A percentile compares a stretch with the other conserved stretches of the same genome.
These are phyloP conservation scores for Vaccinium darrowii DNA, from an alignment of 148 eudicot species.

Conservation along the genomic window DNA sequence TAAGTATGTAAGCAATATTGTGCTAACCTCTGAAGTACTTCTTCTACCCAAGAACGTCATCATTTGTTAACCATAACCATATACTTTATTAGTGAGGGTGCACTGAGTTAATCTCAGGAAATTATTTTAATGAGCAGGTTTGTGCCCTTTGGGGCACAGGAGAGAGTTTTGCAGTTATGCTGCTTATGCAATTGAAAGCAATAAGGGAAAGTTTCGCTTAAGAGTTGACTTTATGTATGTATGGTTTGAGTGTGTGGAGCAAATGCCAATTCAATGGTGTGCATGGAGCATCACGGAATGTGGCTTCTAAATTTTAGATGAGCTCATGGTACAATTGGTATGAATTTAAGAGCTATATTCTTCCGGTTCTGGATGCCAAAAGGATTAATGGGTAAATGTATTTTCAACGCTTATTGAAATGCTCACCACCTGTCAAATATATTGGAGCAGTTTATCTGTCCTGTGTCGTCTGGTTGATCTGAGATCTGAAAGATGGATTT, in stretches of 20 bases:
- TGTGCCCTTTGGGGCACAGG: background rate
- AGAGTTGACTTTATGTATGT: background rate
- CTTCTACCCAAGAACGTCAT: background rate
- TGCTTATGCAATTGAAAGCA: background rate
- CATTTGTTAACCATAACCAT: background rate
- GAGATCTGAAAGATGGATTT: constrained; percentile 10
- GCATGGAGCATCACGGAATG: background rate
- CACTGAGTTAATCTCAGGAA: background rate
- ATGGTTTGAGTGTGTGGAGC: background rate
- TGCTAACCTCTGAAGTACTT: background rate
- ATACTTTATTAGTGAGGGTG: background rate
- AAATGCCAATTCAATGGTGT: background rate
- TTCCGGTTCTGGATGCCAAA: background rate
- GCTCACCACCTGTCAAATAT: background rate
- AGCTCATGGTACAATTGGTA: background rate
- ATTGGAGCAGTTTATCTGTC: background rate
- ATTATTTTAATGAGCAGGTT: background rate
- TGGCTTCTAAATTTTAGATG: too few species aligned
- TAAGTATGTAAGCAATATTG: background rate
- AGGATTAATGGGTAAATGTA: background rate
- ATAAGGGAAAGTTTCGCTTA: background rate
- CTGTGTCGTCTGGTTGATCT: background rate
- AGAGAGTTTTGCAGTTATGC: background rate
- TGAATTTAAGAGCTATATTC: background rate
- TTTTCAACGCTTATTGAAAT: background rate